These are phyloP conservation scores for Triangularia setosa DNA, from an alignment of 2,329 filamentous ascomycete species.

Conservation along the genomic window DNA sequence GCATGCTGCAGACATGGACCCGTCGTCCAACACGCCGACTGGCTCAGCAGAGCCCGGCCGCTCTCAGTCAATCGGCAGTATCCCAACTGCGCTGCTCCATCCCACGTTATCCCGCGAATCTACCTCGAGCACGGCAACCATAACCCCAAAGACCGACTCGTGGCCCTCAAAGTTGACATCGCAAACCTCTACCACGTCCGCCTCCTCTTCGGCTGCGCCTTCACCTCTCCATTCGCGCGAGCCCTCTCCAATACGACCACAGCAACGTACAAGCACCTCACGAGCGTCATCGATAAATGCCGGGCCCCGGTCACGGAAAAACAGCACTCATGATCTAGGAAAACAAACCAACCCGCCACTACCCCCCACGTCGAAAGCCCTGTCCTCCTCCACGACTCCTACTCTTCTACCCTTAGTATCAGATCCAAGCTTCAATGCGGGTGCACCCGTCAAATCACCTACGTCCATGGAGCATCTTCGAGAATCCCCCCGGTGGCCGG, in stretches of 20 bases:
- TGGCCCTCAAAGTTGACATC: slow-evolving; percentile 24
- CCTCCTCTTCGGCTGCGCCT: slow-evolving; percentile 28
- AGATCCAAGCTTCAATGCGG: slow-evolving; percentile 59
- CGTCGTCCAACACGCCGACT: slow-evolving; percentile 31
- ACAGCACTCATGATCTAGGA: slow-evolving; percentile 56
- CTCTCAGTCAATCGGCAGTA: slow-evolving; percentile 13
- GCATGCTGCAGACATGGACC: slow-evolving; percentile 35
- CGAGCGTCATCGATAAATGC: slow-evolving; percentile 31
- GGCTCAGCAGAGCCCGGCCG: slow-evolving; percentile 22
- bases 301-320: slow-evolving; percentile 57
- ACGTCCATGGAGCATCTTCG: slow-evolving; percentile 44
- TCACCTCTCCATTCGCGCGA: slow-evolving; percentile 40
- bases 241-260: slow-evolving; percentile 43
- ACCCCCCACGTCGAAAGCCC: slow-evolving; percentile 56
- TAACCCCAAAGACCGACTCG: slow-evolving; percentile 26
- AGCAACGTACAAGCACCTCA: slow-evolving; percentile 29
- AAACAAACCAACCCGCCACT: slow-evolving; percentile 50
- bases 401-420: slow-evolving; percentile 57
- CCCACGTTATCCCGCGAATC: slow-evolving; percentile 29
- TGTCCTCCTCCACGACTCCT: slow-evolving; percentile 66
- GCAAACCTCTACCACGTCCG: slow-evolving; percentile 25
- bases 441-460: slow-evolving; percentile 62
- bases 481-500: slow-evolving; percentile 67
- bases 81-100: slow-evolving; percentile 10
- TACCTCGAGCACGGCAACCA: slow-evolving; percentile 25